Evolutionary conservation across 768 basidiomycete genomes (phyloP).

Genomic region (Amyloporia xantha): DNA sequence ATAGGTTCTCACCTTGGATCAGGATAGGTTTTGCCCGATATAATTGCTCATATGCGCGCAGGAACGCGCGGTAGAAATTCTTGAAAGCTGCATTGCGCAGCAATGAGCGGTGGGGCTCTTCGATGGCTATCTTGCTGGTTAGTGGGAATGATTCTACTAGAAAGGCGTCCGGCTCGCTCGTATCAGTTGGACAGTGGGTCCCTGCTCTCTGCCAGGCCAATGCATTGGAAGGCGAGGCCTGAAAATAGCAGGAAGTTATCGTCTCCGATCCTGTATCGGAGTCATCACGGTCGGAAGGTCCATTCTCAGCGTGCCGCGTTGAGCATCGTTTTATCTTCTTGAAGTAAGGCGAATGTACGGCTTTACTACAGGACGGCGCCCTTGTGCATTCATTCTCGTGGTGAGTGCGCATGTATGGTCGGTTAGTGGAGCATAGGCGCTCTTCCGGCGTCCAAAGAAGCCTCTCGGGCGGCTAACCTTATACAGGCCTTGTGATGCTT

Average conservation of each 20-base stretch:
- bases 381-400: not conserved
- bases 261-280: not conserved
- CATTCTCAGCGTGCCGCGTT: not conserved
- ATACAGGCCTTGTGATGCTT: too few species aligned
- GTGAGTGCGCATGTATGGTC: not conserved
- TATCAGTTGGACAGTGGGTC: too few species aligned
- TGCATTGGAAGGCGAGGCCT: not conserved
- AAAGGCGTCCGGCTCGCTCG: not conserved
- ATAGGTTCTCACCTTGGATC: conserved; percentile 25
- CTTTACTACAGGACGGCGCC: not conserved
- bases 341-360: not conserved
- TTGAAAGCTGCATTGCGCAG: not conserved
- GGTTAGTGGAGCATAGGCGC: too few species aligned
- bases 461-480: too few species aligned
- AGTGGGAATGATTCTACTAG: not conserved
- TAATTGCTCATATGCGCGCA: not conserved
- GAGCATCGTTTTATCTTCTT: not conserved
- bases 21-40: conserved; percentile 23
- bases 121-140: not conserved
- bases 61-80: conserved; percentile 1
- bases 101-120: not conserved
- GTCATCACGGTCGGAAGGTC: too few species aligned
- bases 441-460: not conserved
- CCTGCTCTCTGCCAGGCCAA: not conserved
- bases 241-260: not conserved